Evolutionary conservation across 371 early-diverging fungal genomes (phyloP), one percentile per base, ranked within the genome.

Genomic region (Dinochytrium kinnereticum): DNA sequence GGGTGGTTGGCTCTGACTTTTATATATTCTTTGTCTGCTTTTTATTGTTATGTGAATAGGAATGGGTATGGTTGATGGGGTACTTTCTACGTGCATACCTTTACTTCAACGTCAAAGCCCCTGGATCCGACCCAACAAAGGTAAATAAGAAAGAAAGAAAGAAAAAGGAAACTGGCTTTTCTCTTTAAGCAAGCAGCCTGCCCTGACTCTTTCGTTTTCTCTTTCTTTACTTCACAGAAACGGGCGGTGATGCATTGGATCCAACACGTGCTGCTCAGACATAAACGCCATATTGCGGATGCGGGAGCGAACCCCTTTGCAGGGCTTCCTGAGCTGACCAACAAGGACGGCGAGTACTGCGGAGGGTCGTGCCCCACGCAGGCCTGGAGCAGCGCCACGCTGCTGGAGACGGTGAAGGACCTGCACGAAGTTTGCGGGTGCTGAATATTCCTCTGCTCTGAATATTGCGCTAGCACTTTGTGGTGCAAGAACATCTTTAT

Each of bases 321-420:
- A 3, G 99, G 99, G 21, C 80, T 98, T 39, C 97, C 98, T 2
- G 99, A 98, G 81, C 84, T 98, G 68, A 98, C 99, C 21, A 98
- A 98, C 79, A 80, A 80, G 70, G 79, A 97, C 76, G 99, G 95
- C 5, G 90, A 80, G 17, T 79, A 84, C 28, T 98, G 99, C 74
- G 68, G 77, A 44, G 94, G 93, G 73, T 91, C 95, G 17, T 97
- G 96, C 76, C 87, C 91, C 26, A 94, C 97, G 0, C 99, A 98
- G 82, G 96, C 99, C 0, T 98, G 99, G 99, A 94, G 95, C 49
- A 81, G 93, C 1, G 93, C 92, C 2, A 88, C 92, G 21, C 73
- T 95, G 26, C 75, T 95, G 64, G 95, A 94, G 81, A 70, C 88
- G 10, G 70, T 80, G 7, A 0, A 37, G n/a, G 86, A 85, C 39